Evolutionary conservation across 1,284 basidiomycete genomes (phyloP), one percentile per base, ranked within the genome.

Genomic region (Ustilago esculenta): DNA sequence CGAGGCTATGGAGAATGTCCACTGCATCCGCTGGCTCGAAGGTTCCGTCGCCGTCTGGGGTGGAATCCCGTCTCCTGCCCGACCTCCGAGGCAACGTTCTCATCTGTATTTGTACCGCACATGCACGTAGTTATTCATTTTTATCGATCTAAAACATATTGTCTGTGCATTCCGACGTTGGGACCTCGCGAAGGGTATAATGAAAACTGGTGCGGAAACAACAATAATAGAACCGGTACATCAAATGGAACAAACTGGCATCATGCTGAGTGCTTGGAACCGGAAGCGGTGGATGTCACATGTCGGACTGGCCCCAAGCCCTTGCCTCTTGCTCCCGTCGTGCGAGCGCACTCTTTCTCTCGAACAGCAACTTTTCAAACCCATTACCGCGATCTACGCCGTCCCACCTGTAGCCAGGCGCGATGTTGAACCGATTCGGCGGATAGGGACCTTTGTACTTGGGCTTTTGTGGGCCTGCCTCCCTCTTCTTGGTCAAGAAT

Each of bases 361-460:
- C 63, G 30, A 81, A 69, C 6, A 72, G 85, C 74, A 92, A 93
- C 85, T 90, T 92, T 84, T 98, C 95, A 71, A 95, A 98, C 1
- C 95, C 95, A 69, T 90, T 98, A 1, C 92, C 88, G 54, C 94
- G 87, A 46, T 82, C 80, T 5, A 83, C 82, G 1, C 82, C 81
- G 46, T 98, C 95, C 95, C 94, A 98, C 73, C 95, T 86, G 81
- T 94, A 94, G 0, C 95, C 95, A 11, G 95, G 96, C 53, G 88
- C 89, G 69, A 99, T 97, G 21, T 90, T 90, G 82, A 95, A 98
- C 9, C 95, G 88, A 84, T 99, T 98, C 8, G 94, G 90, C 2
- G 92, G 93, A 2, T 89, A 87, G 0, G 93, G 91, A 8, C 94
- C 94, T 23, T 85, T 86, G 82, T 98, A 98, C 77, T 90, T 88